Evolutionary conservation across 2,329 filamentous ascomycete genomes (phyloP), one percentile per base, ranked within the genome.

Genomic region (Parascedosporium putredinis): DNA sequence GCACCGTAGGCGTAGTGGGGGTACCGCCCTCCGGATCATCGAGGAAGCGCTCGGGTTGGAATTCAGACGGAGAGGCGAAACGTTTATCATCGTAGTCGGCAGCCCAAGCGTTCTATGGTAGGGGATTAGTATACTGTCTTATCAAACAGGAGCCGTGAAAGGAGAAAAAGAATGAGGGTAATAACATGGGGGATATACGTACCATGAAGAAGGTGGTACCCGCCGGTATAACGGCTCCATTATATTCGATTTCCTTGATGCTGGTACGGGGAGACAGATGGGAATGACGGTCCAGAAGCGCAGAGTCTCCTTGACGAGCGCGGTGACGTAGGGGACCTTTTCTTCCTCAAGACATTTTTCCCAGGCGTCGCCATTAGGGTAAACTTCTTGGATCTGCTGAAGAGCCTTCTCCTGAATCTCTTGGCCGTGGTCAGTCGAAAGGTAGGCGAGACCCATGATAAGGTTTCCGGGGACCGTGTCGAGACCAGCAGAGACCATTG

Each of bases 191-290:
- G 27, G n/a, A 3, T 6, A 14, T 16, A 49, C 59, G 42, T 60
- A 76, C 75, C 84, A 91, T 84, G 65, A 89, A 88, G 57, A 91
- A 88, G 2, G 83, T 87, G 1, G 84, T 89, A 1, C 84, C 84
- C 0, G 84, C 75, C 0, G 87, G 87, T 33, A 93, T 86, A 1
- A 74, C 67, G 0, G 79, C 70, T 14, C 78, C 78, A 22, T 85
- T 71, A 66, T 82, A 90, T 3, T 75, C 70, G 50, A 91, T 86
- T 53, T 86, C 81, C 56, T 83, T 85, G 60, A 86, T 84, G 53
- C 74, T 84, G 14, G 79, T 3, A 87, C 73, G 0, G 87, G 87
- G 1, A 93, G 72, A 57, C 81, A 88, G 57, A 93, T 83, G 2
- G 86, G 84, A 55, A 90, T 86, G 25, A 91, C 86, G 2, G 81